Base-by-base conservation (phyloP, 345 rosid genomes). In the Reutealis trisperma region DNA sequence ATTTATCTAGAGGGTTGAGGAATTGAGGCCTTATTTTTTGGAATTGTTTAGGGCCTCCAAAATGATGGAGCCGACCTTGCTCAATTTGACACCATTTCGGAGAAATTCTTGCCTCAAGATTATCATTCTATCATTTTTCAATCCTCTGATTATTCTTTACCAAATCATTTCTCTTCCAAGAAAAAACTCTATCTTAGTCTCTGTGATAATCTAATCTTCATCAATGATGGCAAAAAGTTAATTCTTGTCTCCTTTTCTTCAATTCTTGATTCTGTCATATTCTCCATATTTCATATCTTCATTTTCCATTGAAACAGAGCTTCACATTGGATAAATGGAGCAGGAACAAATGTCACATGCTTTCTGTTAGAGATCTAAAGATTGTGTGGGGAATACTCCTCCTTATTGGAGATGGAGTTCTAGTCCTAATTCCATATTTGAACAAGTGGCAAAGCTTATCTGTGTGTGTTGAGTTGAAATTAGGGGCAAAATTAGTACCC, bases 381-480 rank as follows among this genome's bases (percentile, higher is more conserved):
- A 84, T 84, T 66, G 16, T 10, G 0, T 82, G 80, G 87, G 73
- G 87, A 78, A 57, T 62, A 61, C 81, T 16, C 85, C 78, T 25
- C 0, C 14, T 0, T 62, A 81, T n/a, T 73, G 78, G 78, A 16
- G 4, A 69, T 77, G 78, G 77, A 30, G 2, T 49, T 71, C 61
- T 11, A 54, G 52, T 1, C 42, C 71, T 4, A 42, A 70, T 1
- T 75, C 76, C 63, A 70, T 86, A 79, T 88, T 88, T 21, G 58
- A 79, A 2, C 84, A 84, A 78, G 91, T 89, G n/a, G 87, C 84
- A 1, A 84, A 82, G 69, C 89, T 91, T 73, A 19, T 77, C 1
- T 14, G 18, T 57, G 90, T 86, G 2, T 78, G 85, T 57, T 85
- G 93, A 92, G 60, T 89, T 2, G 90, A 91, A 55, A 79, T 91